These are phyloP conservation scores for Blepharisma stoltei DNA, from an alignment of 73 alveolate species.

Conservation along the genomic window DNA sequence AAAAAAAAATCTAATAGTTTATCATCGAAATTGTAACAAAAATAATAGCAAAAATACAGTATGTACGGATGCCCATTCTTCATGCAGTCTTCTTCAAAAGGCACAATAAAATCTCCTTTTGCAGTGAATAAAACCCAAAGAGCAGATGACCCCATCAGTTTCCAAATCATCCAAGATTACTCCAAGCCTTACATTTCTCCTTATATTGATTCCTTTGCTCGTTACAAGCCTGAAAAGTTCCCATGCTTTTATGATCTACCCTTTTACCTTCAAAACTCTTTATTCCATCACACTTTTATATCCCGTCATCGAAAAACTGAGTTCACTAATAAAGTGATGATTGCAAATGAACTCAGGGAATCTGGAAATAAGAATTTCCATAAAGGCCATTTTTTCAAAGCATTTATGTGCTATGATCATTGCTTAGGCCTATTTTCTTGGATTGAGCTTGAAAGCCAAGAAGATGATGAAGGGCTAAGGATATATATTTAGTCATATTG, in stretches of 20 bases:
- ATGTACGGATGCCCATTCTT: conserved; percentile 11
- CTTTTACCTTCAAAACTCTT: not conserved
- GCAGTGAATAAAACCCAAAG: not conserved
- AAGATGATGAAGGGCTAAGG: not conserved
- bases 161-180: not conserved
- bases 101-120: not conserved
- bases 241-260: not conserved
- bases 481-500: too few relatives aligned
- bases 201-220: not conserved
- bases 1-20: too few relatives aligned
- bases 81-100: not conserved
- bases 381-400: not conserved
- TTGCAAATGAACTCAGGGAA: not conserved
- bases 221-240: not conserved
- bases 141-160: conserved; percentile 1
- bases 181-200: not conserved
- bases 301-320: not conserved
- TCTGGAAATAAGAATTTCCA: conserved; percentile 8
- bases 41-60: too few relatives aligned
- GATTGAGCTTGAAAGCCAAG: not conserved
- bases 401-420: not conserved
- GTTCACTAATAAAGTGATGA: not conserved
- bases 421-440: not conserved
- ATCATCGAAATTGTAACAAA: too few relatives aligned
- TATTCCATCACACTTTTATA: not conserved